phyloP scores from a whole-genome alignment of 371 early-diverging fungal species.

The Coemansia sp. region DNA sequence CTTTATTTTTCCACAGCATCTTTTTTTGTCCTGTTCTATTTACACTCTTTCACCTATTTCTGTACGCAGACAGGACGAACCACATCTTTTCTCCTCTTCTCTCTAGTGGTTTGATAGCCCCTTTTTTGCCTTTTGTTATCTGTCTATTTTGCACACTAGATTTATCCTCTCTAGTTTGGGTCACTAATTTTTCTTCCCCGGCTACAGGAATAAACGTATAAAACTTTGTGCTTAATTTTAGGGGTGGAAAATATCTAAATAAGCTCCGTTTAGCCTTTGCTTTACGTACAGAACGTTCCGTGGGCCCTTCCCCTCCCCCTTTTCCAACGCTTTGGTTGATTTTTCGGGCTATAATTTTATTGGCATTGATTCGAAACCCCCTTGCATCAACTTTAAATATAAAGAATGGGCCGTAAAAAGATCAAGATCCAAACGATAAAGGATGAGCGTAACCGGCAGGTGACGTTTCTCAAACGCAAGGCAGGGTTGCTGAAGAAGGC shows the following conservation, averaged over 20 bases:
- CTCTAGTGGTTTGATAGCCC: too few species aligned
- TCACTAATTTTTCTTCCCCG: too few species aligned
- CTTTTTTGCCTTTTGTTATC: conserved; percentile 1
- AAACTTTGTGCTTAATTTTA: not conserved
- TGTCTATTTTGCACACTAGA: not conserved
- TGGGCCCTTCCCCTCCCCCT: not conserved
- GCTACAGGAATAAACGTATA: not conserved
- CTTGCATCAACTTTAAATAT: not conserved
- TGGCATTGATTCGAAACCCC: not conserved
- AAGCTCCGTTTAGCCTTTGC: too few species aligned
- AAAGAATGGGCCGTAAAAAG: conserved; percentile 93
- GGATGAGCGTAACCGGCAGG: conserved; percentile 94
- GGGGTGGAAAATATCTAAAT: too few species aligned
- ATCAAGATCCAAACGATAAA: conserved; percentile 93
- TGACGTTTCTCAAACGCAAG: conserved; percentile 98
- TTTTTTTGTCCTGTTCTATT: conserved; percentile 11
- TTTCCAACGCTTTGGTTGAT: not conserved
- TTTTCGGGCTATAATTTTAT: not conserved
- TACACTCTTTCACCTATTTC: conserved; percentile 10
- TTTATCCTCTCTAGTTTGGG: conserved; percentile 1
- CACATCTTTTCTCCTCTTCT: conserved; percentile 23
- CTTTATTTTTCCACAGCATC: not conserved
- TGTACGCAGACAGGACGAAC: conserved; percentile 4
- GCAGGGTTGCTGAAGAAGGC: conserved; percentile 99
- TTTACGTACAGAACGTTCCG: too few species aligned